These are phyloP conservation scores for Aspergillus amoenus DNA, from an alignment of 2,329 filamentous ascomycete genomes.

Conservation along the genomic window DNA sequence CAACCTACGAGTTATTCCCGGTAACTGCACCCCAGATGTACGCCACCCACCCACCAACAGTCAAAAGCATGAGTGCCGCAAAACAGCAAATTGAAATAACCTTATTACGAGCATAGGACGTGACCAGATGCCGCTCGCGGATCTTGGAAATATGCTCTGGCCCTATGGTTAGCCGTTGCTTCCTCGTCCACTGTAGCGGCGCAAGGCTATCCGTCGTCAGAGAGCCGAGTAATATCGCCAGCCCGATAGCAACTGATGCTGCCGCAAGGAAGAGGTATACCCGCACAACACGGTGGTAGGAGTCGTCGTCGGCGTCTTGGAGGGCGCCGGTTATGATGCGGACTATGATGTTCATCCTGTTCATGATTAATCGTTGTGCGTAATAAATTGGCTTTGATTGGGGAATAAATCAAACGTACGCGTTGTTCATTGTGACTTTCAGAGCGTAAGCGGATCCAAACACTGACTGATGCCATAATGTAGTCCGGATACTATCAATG, in stretches of 20 bases:
- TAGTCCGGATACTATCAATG: constrained; percentile 61
- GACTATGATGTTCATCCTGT: constrained; percentile 60
- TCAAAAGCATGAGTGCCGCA: constrained; percentile 44
- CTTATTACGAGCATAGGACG: constrained; percentile 39
- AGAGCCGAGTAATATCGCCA: constrained; percentile 41
- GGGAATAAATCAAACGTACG: constrained; percentile 27
- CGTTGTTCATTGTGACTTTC: constrained; percentile 63
- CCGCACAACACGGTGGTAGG: constrained; percentile 56
- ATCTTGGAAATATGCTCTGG: constrained; percentile 47
- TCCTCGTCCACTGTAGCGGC: constrained; percentile 59
- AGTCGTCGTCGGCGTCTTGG: constrained; percentile 58
- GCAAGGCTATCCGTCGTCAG: constrained; percentile 46
- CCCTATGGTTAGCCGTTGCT: constrained; percentile 48
- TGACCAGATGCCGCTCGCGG: constrained; percentile 43
- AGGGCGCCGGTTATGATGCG: constrained; percentile 58
- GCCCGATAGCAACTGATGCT: constrained; percentile 48
- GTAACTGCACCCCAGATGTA: constrained; percentile 64
- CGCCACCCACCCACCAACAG: constrained; percentile 50
- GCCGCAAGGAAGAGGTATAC: constrained; percentile 57
- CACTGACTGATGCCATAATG: constrained; percentile 59
- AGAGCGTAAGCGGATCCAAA: constrained; percentile 62
- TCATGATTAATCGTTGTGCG: neutral
- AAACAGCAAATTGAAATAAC: constrained; percentile 48
- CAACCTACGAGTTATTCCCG: constrained; percentile 41
- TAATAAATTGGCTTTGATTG: neutral